Evolutionary conservation across 2,329 filamentous ascomycete species (phyloP).

Genomic region (Samsoniella hepiali): DNA sequence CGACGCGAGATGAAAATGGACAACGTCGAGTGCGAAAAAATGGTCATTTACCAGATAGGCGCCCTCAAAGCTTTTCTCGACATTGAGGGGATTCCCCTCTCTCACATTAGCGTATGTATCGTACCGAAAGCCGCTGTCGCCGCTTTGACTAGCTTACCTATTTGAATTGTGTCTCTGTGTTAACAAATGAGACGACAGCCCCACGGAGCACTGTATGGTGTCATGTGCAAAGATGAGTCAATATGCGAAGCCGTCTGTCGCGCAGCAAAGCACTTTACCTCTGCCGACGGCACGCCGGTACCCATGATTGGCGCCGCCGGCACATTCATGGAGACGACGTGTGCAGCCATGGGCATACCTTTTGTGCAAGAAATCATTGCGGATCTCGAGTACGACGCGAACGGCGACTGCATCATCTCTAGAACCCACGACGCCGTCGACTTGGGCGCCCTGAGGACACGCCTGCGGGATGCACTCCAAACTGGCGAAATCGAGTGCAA

Average conservation of each 20-base stretch:
- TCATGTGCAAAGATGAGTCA: constrained; percentile 10
- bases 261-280: neutral
- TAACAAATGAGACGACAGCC: neutral
- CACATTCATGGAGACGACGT: constrained; percentile 12
- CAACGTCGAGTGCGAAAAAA: constrained; percentile 15
- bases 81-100: constrained; percentile 24
- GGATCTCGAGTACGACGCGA: constrained; percentile 11
- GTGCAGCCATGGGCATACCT: constrained; percentile 1
- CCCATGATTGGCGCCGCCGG: constrained; percentile 13
- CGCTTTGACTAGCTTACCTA: neutral
- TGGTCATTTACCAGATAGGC: constrained; percentile 19
- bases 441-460: neutral
- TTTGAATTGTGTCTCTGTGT: too few species aligned
- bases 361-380: constrained; percentile 14
- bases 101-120: constrained; percentile 14
- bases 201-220: constrained; percentile 7
- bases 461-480: neutral
- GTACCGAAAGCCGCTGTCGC: neutral
- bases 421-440: constrained; percentile 5
- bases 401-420: constrained; percentile 10
- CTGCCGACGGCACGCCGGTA: neutral
- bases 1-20: constrained; percentile 19
- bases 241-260: constrained; percentile 9
- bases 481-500: neutral
- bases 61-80: constrained; percentile 19